These are phyloP conservation scores for Endocalyx cinctus DNA, from an alignment of 2,329 filamentous ascomycete species.

Conservation along the genomic window DNA sequence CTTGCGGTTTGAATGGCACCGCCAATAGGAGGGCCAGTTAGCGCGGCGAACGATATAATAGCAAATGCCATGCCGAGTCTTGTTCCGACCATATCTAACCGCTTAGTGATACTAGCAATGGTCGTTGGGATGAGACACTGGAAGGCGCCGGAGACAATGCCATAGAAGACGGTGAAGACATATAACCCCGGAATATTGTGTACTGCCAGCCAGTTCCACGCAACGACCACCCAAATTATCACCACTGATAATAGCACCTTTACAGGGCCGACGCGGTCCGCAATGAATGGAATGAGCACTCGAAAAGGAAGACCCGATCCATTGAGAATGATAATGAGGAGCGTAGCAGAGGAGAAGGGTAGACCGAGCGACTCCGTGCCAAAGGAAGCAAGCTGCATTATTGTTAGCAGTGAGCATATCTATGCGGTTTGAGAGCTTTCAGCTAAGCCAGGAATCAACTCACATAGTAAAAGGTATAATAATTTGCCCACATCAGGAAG, in stretches of 20 bases:
- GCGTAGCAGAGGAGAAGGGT: slow-evolving; percentile 27
- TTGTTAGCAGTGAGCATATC: slow-evolving; percentile 2
- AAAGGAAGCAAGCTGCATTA: slow-evolving; percentile 27
- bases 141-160: slow-evolving; percentile 29
- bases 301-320: slow-evolving; percentile 34
- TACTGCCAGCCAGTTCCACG: slow-evolving; percentile 35
- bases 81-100: slow-evolving; percentile 34
- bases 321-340: slow-evolving; percentile 36
- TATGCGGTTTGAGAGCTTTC: neutral
- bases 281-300: slow-evolving; percentile 31
- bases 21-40: slow-evolving; percentile 36
- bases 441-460: slow-evolving; percentile 10
- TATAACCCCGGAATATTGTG: slow-evolving; percentile 28
- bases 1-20: slow-evolving; percentile 27
- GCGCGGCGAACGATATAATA: slow-evolving; percentile 31
- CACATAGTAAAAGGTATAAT: slow-evolving; percentile 40
- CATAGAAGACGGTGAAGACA: slow-evolving; percentile 31
- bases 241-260: slow-evolving; percentile 29
- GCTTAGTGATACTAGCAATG: slow-evolving; percentile 33
- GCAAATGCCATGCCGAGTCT: slow-evolving; percentile 38
- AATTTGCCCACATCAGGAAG: slow-evolving; percentile 35
- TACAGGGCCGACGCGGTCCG: slow-evolving; percentile 31
- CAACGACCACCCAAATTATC: slow-evolving; percentile 24
- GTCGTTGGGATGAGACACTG: slow-evolving; percentile 36
- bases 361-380: slow-evolving; percentile 29